phyloP scores from a whole-genome alignment of 2,329 filamentous ascomycete species.

The Fusarium mexicanum region DNA sequence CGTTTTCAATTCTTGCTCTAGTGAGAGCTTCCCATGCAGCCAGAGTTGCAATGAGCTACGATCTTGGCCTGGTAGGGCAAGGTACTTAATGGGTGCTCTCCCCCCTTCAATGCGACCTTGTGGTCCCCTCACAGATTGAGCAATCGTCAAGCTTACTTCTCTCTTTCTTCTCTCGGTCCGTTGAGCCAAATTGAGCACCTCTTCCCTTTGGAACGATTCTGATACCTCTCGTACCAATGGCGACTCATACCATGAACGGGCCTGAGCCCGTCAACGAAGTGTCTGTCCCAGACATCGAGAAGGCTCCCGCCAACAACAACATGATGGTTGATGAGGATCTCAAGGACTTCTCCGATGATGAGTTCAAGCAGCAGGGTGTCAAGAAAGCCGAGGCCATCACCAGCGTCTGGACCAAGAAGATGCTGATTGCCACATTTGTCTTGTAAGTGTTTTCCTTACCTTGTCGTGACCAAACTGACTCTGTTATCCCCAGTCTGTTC shows the following conservation, averaged over 20 bases:
- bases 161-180: neutral
- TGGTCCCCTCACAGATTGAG: neutral
- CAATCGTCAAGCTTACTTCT: neutral
- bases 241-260: slow-evolving; percentile 12
- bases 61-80: neutral
- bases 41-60: neutral
- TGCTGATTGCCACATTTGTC: slow-evolving; percentile 46
- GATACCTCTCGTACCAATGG: neutral
- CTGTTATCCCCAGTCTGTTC: slow-evolving; percentile 48
- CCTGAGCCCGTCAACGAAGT: slow-evolving; percentile 16
- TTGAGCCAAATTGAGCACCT: neutral
- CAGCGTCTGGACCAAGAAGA: slow-evolving; percentile 50
- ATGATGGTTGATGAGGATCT: slow-evolving; percentile 3
- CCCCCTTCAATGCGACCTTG: neutral
- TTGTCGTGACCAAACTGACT: neutral
- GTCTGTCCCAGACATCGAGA: slow-evolving; percentile 20
- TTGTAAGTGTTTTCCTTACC: slow-evolving; percentile 34
- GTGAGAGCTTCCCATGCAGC: neutral
- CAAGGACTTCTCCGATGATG: slow-evolving; percentile 5
- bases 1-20: neutral
- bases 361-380: slow-evolving; percentile 34
- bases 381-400: slow-evolving; percentile 50
- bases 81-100: slow-evolving; percentile 16
- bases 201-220: neutral
- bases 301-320: slow-evolving; percentile 11